Base-by-base conservation (phyloP, 2,329 filamentous ascomycete species). In the Hypoxylon sp. region DNA sequence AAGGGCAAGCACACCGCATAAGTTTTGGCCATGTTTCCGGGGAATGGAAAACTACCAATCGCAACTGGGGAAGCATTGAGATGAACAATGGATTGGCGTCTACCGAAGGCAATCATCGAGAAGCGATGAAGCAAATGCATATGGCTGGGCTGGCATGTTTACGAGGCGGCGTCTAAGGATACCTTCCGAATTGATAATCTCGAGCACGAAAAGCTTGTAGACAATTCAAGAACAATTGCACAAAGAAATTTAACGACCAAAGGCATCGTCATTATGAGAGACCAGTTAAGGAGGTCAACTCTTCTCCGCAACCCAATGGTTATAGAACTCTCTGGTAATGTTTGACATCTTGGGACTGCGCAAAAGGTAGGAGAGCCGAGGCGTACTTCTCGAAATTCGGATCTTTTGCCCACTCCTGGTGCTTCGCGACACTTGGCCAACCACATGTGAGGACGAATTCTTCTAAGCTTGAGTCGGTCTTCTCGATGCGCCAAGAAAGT, bases 111-210 rank as follows among this genome's bases (percentile, higher is more conserved):
- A 53, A 52, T 52, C 55, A 63, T 69, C 46, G 57, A 67, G 60
- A 57, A 60, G 64, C 30, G 56, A 64, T 60, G 64, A 69, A 58
- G 65, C 68, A 67, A 67, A 71, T 72, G 74, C 73, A 73, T 74
- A 71, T 71, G 65, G 49, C 68, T 70, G 74, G 73, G 72, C 74
- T 76, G 75, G 74, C 72, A 71, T 70, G 74, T 74, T 75, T 80
- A 83, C 80, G 77, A 83, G 79, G 80, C 80, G 85, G 85, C 85
- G 84, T 87, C 83, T 83, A 81, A 82, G 83, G 82, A 84, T 83
- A 84, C 81, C 82, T 84, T 83, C 63, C 81, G 82, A 83, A 84
- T 84, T 84, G 77, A 76, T 74, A 73, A 75, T 75, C 74, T 70
- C 76, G 75, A 75, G 76, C 75, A 73, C 72, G 71, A 68, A 71